Percentiles rank a stretch among this genome's conserved stretches.
These are phyloP conservation scores for Phanerodontia chrysosporium DNA, from an alignment of 768 basidiomycete species.

Conservation along the genomic window DNA sequence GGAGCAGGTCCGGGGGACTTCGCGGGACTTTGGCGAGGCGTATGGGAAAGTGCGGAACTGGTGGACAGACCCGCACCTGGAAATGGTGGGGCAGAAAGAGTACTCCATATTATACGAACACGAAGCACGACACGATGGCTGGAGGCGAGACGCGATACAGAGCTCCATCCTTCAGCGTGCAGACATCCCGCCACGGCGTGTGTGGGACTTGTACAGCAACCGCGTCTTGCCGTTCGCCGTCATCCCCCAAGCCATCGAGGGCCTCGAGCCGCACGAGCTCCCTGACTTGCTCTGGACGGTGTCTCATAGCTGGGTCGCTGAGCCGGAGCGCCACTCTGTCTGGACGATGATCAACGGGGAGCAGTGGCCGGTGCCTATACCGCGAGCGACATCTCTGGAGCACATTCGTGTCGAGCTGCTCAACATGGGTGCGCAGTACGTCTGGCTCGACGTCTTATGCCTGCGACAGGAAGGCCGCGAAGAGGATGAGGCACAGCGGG, in stretches of 20 bases:
- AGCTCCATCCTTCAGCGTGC: neutral
- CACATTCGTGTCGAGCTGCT: too few relatives aligned
- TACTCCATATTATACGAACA: neutral
- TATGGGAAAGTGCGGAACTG: neutral
- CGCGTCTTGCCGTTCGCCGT: neutral
- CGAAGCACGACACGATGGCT: neutral
- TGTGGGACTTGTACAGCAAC: neutral
- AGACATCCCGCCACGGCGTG: neutral
- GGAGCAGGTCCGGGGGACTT: neutral
- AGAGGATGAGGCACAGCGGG: too few relatives aligned
- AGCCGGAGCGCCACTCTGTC: too few relatives aligned
- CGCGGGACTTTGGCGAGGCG: neutral
- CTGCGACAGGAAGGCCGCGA: too few relatives aligned
- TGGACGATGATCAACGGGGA: too few relatives aligned
- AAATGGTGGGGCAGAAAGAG: neutral
- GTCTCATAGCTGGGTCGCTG: too few relatives aligned
- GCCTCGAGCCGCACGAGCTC: neutral
- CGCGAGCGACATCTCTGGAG: too few relatives aligned
- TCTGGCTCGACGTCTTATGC: too few relatives aligned
- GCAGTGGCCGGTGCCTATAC: too few relatives aligned
- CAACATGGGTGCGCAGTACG: too few relatives aligned
- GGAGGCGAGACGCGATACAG: neutral
- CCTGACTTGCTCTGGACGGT: neutral
- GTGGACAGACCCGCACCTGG: neutral
- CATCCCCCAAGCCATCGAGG: neutral